A percentile compares a stretch with the other conserved stretches of the same genome.
phyloP scores from a whole-genome alignment of 2,329 filamentous ascomycete species.

The Paraphaeosphaeria sporulosa region DNA sequence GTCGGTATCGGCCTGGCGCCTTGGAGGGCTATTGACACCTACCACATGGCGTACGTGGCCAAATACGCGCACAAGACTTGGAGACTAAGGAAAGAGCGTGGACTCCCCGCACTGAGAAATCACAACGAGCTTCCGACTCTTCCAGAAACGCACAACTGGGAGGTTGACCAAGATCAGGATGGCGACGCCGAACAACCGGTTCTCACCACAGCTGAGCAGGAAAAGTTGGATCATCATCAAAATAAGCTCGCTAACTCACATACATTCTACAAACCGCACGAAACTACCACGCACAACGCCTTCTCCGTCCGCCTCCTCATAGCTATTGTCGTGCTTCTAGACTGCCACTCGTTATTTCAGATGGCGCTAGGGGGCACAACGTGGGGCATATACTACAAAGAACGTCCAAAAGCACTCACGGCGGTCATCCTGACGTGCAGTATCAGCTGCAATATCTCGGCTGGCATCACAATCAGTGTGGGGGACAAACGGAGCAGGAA shows the following conservation, averaged over 20 bases:
- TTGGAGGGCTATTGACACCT: conserved; percentile 81
- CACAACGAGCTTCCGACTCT: conserved; percentile 70
- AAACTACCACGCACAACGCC: conserved; percentile 82
- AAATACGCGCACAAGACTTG: conserved; percentile 73
- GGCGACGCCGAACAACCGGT: conserved; percentile 61
- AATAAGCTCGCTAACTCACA: conserved; percentile 81
- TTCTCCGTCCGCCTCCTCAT: conserved; percentile 79
- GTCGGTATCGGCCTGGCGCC: conserved; percentile 70
- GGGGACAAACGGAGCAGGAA: conserved; percentile 81
- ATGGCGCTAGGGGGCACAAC: conserved; percentile 80
- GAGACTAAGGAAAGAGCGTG: conserved; percentile 67
- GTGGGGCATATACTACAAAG: conserved; percentile 77
- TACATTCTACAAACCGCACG: conserved; percentile 88
- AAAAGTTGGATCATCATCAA: conserved; percentile 76
- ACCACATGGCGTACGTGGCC: conserved; percentile 83
- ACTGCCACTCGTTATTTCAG: conserved; percentile 81
- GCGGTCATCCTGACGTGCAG: conserved; percentile 81
- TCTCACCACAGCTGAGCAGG: conserved; percentile 69
- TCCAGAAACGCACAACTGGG: conserved; percentile 52
- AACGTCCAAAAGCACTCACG: conserved; percentile 76
- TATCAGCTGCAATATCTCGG: conserved; percentile 78
- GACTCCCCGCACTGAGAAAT: conserved; percentile 68
- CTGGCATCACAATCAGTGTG: conserved; percentile 76
- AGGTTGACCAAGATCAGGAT: conserved; percentile 44
- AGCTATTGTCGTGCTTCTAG: conserved; percentile 76